Evolutionary conservation across 2,329 filamentous ascomycete genomes (phyloP).

Genomic region (Colletotrichum tropicale): DNA sequence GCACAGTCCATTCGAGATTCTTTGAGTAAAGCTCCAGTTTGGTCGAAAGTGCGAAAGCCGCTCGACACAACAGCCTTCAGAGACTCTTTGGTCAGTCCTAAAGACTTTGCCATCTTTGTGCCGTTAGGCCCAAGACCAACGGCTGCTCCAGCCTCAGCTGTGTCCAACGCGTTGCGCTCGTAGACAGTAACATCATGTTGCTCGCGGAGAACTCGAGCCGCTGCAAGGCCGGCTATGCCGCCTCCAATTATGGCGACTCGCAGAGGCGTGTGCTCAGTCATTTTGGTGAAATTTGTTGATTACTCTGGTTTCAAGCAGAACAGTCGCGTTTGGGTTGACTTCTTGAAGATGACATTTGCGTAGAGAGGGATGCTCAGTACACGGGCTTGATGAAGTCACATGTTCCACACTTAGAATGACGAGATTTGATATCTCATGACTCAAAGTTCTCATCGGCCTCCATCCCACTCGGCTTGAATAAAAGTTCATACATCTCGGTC

Average conservation of each 20-base stretch:
- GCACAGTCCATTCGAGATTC: not conserved
- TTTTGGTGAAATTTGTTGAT: not conserved
- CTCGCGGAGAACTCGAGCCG: not conserved
- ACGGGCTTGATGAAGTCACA: not conserved
- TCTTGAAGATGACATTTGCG: not conserved
- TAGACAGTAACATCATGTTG: not conserved
- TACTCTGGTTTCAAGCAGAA: not conserved
- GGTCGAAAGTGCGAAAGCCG: not conserved
- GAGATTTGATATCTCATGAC: not conserved
- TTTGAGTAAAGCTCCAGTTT: not conserved
- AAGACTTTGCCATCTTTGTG: not conserved
- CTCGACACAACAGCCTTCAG: not conserved
- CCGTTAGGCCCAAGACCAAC: not conserved
- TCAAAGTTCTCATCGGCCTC: not conserved
- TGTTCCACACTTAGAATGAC: not conserved
- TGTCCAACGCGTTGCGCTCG: not conserved
- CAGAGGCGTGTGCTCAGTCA: not conserved
- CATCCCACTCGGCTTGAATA: not conserved
- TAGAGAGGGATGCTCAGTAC: not conserved
- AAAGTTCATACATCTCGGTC: not conserved
- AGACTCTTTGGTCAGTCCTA: not conserved
- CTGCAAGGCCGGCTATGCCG: not conserved
- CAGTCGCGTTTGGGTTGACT: not conserved
- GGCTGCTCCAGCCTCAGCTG: not conserved
- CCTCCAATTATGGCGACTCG: not conserved